phyloP scores from a whole-genome alignment of 768 basidiomycete genomes.

The Lactifluus rugatus region DNA sequence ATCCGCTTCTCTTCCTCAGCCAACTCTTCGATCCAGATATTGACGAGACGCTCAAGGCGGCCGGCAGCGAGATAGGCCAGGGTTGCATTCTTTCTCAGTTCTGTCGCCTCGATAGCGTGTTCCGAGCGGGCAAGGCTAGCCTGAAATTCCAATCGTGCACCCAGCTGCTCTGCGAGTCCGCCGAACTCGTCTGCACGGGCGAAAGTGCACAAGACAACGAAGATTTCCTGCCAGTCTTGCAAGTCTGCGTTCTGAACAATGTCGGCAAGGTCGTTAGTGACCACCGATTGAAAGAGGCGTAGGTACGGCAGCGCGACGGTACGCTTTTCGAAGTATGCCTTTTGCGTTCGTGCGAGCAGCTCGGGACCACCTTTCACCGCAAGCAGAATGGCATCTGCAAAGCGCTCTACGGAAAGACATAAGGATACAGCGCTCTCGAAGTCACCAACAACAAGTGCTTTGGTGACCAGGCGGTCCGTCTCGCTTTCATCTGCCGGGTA shows the following conservation, averaged over 20 bases:
- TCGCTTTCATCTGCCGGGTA: conserved; percentile 83
- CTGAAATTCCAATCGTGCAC: conserved; percentile 82
- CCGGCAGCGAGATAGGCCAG: conserved; percentile 90
- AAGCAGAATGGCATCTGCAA: conserved; percentile 89
- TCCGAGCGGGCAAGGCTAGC: conserved; percentile 49
- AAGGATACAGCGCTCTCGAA: conserved; percentile 87
- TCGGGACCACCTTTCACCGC: conserved; percentile 87
- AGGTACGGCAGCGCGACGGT: conserved; percentile 75
- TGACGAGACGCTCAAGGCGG: conserved; percentile 75
- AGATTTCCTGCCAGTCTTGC: conserved; percentile 92
- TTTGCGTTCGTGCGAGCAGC: conserved; percentile 79
- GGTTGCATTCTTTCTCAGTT: conserved; percentile 78
- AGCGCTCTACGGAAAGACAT: conserved; percentile 81
- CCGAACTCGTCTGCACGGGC: conserved; percentile 78
- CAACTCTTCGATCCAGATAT: conserved; percentile 89
- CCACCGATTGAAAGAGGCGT: conserved; percentile 89
- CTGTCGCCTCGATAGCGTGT: conserved; percentile 35
- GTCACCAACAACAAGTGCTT: conserved; percentile 92
- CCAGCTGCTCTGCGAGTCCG: conserved; percentile 84
- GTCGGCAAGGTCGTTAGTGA: conserved; percentile 84
- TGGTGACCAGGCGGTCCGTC: conserved; percentile 80
- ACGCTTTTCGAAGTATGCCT: conserved; percentile 83
- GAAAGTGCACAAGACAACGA: conserved; percentile 94
- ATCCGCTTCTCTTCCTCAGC: conserved; percentile 67
- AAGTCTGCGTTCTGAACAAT: conserved; percentile 95